Conservation (phyloP, 179 eudicot species). For the Beta lomatogona region DNA sequence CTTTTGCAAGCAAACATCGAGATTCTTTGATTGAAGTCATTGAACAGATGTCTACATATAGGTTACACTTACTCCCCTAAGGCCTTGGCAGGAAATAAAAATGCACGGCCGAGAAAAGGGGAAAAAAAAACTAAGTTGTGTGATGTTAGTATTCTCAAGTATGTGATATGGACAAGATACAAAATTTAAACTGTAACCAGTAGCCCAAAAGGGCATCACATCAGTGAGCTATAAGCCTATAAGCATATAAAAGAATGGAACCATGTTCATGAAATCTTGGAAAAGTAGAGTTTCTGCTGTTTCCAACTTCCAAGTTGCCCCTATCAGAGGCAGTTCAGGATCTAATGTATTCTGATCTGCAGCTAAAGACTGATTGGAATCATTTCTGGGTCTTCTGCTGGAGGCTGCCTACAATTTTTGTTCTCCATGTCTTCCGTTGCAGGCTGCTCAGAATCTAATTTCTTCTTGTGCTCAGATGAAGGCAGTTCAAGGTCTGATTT, state of each 20-base stretch:
- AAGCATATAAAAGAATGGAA: too few relatives aligned
- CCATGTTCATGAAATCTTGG: not conserved
- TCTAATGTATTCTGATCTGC: not conserved
- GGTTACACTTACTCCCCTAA: not conserved
- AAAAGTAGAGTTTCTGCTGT: not conserved
- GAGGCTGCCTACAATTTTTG: not conserved
- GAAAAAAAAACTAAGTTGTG: not conserved
- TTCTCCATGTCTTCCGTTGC: not conserved
- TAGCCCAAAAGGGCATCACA: not conserved
- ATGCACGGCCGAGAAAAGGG: not conserved
- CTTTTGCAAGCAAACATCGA: not conserved
- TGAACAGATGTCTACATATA: not conserved
- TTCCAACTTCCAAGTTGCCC: not conserved
- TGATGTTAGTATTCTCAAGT: not conserved
- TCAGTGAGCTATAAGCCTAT: not conserved
- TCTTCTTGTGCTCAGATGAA: not conserved
- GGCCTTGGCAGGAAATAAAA: not conserved
- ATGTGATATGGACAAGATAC: slow-evolving; percentile 8
- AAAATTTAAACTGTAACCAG: slow-evolving; percentile 8
- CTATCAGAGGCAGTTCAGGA: not conserved
- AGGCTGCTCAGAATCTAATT: not conserved
- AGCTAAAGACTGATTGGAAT: not conserved
- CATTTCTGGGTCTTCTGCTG: not conserved
- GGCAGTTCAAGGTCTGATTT: not conserved
- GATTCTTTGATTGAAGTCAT: not conserved